Percentiles rank a stretch among this genome's conserved stretches.
Evolutionary conservation across 78 protist genomes (phyloP).

Genomic region (Cavenderia fasciculata): DNA sequence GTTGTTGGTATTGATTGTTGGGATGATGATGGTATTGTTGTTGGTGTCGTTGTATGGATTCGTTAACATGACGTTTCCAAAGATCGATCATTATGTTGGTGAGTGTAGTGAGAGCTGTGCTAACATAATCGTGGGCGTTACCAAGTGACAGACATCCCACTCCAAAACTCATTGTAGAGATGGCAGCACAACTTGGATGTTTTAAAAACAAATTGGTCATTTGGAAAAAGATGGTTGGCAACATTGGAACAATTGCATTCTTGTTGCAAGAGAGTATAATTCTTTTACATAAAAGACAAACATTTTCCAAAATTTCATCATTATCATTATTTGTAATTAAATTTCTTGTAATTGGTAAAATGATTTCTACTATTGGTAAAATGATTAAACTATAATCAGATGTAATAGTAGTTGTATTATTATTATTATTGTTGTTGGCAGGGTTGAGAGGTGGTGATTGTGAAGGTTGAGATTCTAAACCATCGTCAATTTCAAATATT

Average conservation of each 20-base stretch:
- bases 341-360: conserved; percentile 23
- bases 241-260: background rate
- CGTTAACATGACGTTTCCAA: no score
- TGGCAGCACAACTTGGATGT: no score
- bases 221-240: background rate
- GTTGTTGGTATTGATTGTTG: background rate
- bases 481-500: conserved; percentile 23
- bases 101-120: no score
- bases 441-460: background rate
- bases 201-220: no score
- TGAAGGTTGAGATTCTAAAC: background rate
- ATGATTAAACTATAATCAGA: background rate
- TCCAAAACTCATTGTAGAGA: no score
- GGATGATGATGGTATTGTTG: conserved; percentile 21
- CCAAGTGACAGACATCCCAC: no score
- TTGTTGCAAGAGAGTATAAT: background rate
- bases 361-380: conserved; percentile 1
- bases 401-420: background rate
- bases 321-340: background rate
- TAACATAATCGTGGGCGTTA: no score
- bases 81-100: no score
- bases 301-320: background rate
- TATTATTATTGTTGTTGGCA: background rate
- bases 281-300: background rate
- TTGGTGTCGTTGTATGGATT: no score